These are phyloP conservation scores for Scutellaria galericulata DNA, from an alignment of 257 asterid species.

Conservation along the genomic window DNA sequence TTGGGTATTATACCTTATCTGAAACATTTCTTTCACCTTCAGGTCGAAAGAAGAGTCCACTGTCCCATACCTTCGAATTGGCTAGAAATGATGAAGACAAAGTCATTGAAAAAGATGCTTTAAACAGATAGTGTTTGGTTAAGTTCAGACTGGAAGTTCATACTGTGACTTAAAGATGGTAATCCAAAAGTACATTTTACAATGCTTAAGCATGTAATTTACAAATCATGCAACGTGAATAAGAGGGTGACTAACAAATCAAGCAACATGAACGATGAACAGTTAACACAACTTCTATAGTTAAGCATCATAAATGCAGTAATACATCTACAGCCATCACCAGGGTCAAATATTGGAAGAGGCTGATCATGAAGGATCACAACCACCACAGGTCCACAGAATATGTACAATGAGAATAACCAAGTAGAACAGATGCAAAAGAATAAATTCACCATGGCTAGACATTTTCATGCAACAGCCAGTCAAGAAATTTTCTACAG, in stretches of 20 bases:
- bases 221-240: background rate
- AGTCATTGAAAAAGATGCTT: slow-evolving; percentile 24
- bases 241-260: background rate
- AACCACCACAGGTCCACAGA: too few species aligned
- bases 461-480: too few species aligned
- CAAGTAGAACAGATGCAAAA: too few species aligned
- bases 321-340: too few species aligned
- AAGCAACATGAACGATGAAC: background rate
- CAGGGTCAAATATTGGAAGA: too few species aligned
- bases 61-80: slow-evolving; percentile 78
- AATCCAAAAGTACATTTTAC: slow-evolving; percentile 1
- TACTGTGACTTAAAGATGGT: background rate
- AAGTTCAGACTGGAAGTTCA: background rate
- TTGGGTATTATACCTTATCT: slow-evolving; percentile 57
- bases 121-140: slow-evolving; percentile 21
- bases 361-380: too few species aligned
- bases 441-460: too few species aligned
- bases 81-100: slow-evolving; percentile 54
- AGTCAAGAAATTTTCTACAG: too few species aligned
- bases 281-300: too few species aligned
- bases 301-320: too few species aligned
- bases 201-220: background rate
- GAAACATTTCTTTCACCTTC: slow-evolving; percentile 60
- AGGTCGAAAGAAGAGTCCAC: slow-evolving; percentile 72
- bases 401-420: too few species aligned